Evolutionary conservation across 768 basidiomycete species (phyloP).

Genomic region (Amanita fuliginea): DNA sequence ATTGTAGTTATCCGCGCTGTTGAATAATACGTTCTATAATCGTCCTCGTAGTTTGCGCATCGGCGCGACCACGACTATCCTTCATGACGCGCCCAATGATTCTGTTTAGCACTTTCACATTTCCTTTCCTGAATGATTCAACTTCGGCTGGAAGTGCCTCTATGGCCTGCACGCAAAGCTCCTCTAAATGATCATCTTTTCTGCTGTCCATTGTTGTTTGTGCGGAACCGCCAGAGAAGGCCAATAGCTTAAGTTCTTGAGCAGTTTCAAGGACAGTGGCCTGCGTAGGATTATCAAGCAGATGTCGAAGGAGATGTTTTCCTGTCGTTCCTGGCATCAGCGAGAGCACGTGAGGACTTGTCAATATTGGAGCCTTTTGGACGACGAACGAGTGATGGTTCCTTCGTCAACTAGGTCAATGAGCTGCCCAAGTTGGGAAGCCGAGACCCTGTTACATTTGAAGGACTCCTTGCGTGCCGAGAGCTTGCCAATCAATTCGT

Average conservation of each 20-base stretch:
- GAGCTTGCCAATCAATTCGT: conserved; percentile 78
- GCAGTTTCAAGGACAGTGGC: conserved; percentile 33
- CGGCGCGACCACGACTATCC: conserved; percentile 63
- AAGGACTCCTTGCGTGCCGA: conserved; percentile 42
- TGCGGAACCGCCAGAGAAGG: conserved; percentile 16
- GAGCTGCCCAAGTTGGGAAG: conserved; percentile 60
- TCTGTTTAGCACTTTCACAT: conserved; percentile 68
- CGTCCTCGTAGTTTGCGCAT: conserved; percentile 35
- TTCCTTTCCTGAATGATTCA: conserved; percentile 54
- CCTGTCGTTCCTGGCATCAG: conserved; percentile 57
- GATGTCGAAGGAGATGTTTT: conserved; percentile 62
- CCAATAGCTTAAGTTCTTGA: conserved; percentile 34
- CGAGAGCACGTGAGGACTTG: not conserved
- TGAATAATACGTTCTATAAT: not conserved
- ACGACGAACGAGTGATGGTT: conserved; percentile 53
- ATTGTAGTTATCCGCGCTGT: not conserved
- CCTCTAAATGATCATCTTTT: conserved; percentile 23
- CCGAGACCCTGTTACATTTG: conserved; percentile 48
- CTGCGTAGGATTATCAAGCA: conserved; percentile 38
- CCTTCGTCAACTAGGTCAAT: conserved; percentile 62
- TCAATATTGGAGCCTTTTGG: not conserved
- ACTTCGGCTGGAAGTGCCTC: conserved; percentile 55
- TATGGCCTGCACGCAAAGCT: conserved; percentile 56
- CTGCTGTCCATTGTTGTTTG: conserved; percentile 7
- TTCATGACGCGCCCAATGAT: conserved; percentile 85